These are phyloP conservation scores for Cyberlindnera mycetangii DNA, from an alignment of 805 yeast species.

Conservation along the genomic window DNA sequence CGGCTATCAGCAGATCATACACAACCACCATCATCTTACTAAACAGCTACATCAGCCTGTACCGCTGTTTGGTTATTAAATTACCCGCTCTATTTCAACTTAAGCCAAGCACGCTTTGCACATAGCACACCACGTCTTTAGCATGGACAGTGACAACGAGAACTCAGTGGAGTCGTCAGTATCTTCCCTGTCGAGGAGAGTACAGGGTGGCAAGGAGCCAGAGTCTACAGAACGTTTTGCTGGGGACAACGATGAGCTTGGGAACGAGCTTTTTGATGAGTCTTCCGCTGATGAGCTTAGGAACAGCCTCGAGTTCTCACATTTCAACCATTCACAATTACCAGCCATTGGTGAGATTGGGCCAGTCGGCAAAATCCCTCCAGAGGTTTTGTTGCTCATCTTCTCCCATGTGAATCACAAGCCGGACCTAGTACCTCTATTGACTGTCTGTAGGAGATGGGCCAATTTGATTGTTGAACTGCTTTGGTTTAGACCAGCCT, in stretches of 20 bases:
- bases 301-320: conserved; percentile 3
- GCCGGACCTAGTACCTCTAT: conserved; percentile 54
- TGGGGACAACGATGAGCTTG: conserved; percentile 18
- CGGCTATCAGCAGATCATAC: not conserved
- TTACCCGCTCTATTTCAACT: not conserved
- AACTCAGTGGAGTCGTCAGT: conserved; percentile 21
- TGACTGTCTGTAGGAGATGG: conserved; percentile 80
- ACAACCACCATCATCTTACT: not conserved
- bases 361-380: conserved; percentile 38
- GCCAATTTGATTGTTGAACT: conserved; percentile 73
- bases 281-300: conserved; percentile 7
- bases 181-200: conserved; percentile 19
- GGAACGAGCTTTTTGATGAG: conserved; percentile 14
- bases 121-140: not conserved
- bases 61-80: not conserved
- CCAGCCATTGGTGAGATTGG: conserved; percentile 11
- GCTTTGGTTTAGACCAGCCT: conserved; percentile 84
- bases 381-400: conserved; percentile 59
- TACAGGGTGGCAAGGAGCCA: conserved; percentile 9
- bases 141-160: conserved; percentile 26
- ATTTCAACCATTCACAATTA: conserved; percentile 1
- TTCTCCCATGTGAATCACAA: conserved; percentile 62
- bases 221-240: conserved; percentile 5
- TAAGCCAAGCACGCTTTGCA: too few species aligned
- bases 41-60: not conserved